A percentile compares a stretch with the other conserved stretches of the same genome.
These are phyloP conservation scores for Cytospora piceae DNA, from an alignment of 2,329 filamentous ascomycete species.

Conservation along the genomic window DNA sequence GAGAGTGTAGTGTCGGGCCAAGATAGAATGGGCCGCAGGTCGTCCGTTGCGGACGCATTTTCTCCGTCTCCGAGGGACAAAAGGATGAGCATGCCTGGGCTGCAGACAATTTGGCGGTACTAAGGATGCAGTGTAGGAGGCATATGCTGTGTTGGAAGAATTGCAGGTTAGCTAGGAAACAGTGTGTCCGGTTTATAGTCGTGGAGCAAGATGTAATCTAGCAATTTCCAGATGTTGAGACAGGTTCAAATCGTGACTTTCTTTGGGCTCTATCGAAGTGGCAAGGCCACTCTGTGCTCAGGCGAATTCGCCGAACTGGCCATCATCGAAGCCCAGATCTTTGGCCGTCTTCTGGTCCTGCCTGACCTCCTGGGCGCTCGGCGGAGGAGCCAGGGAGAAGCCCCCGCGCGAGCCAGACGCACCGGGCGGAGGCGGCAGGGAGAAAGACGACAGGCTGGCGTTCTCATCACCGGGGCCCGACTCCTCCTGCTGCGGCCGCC, in stretches of 20 bases:
- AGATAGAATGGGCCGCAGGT: constrained; percentile 18
- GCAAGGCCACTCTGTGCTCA: constrained; percentile 36
- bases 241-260: constrained; percentile 1
- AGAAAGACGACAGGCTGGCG: constrained; percentile 61
- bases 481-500: constrained; percentile 38
- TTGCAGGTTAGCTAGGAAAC: not conserved
- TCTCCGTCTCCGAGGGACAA: constrained; percentile 32
- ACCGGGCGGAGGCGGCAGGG: constrained; percentile 71
- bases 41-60: constrained; percentile 27
- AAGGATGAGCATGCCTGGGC: constrained; percentile 41
- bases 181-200: constrained; percentile 2
- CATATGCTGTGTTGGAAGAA: constrained; percentile 12
- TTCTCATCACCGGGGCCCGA: constrained; percentile 38
- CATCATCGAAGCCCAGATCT: constrained; percentile 82
- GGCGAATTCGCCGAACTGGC: constrained; percentile 84
- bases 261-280: constrained; percentile 14
- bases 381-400: constrained; percentile 67
- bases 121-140: constrained; percentile 19
- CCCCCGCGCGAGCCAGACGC: constrained; percentile 40
- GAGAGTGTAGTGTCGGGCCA: constrained; percentile 13
- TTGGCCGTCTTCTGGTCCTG: constrained; percentile 60
- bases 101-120: constrained; percentile 37
- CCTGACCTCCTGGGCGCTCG: constrained; percentile 64
- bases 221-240: not conserved
- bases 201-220: not conserved